Evolutionary conservation across 2,329 filamentous ascomycete species (phyloP), one percentile per base, ranked within the genome.

Genomic region (Hypoxylon sp.): DNA sequence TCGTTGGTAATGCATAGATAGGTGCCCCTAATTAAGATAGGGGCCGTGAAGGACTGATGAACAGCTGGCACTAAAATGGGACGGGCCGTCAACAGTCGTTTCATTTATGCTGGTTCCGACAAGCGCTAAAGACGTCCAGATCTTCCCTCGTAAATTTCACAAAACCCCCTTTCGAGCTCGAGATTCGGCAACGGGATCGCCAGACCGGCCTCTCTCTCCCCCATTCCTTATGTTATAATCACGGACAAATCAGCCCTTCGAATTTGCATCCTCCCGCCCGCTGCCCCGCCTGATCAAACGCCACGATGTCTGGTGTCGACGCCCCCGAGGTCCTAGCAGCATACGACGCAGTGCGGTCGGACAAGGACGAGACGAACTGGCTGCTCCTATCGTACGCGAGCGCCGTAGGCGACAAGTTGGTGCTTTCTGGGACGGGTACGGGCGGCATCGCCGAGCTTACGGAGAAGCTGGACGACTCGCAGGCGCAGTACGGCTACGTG

Each of bases 291-390:
- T n/a, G 45, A 45, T 37, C 37, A 15, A 13, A 13, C 31, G 27
- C 32, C 31, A 40, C 37, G 12, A 84, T 84, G 81, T 84, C 81
- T 57, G 79, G 79, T 63, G 71, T 77, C 67, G 74, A 83, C 66
- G 69, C 77, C 49, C 76, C 83, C 67, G 84, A 86, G 32, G 81
- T 88, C 63, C 73, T 77, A 46, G 75, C 78, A 43, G 86, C 85
- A 59, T 88, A 88, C 76, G 82, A 87, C 19, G 80, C 81, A 53
- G 84, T 88, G 48, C 84, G 84, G 54, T 81, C 77, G 60, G 84
- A 88, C 77, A 87, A 86, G 69, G 79, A 86, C 54, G 71, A 75
- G 48, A 82, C 78, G 56, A 87, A 85, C 72, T 89, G 84, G 84
- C 78, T 89, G 15, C 77, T 89, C 49, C 76, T 89, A 61, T 84